phyloP scores from a whole-genome alignment of 2,329 filamentous ascomycete genomes.

The Raffaelea ambrosiae region DNA sequence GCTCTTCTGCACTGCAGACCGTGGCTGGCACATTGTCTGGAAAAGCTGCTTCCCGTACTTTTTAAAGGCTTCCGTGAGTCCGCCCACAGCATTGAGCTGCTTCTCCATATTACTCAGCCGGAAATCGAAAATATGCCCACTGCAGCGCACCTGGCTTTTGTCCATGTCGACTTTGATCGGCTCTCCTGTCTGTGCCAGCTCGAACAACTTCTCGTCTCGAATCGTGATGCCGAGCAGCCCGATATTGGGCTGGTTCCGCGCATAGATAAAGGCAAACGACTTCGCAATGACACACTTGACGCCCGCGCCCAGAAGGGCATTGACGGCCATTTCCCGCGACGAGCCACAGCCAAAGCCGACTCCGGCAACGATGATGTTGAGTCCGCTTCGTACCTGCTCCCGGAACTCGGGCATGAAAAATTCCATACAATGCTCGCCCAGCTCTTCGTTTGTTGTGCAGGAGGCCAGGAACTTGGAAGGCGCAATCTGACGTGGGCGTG shows the following conservation, averaged over 20 bases:
- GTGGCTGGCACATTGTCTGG: no score
- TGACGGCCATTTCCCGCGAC: constrained; percentile 33
- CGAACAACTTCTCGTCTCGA: constrained; percentile 27
- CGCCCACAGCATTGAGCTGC: constrained; percentile 25
- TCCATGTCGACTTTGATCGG: constrained; percentile 27
- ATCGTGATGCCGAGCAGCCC: constrained; percentile 35
- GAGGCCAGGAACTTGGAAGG: constrained; percentile 27
- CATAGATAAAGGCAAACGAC: constrained; percentile 37
- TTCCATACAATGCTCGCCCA: constrained; percentile 30
- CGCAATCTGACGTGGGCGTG: no score
- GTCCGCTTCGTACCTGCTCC: constrained; percentile 22
- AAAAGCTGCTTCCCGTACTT: constrained; percentile 14
- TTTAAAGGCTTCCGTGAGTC: constrained; percentile 28
- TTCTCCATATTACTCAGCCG: constrained; percentile 29
- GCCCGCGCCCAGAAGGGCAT: constrained; percentile 21
- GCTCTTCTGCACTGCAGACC: no score
- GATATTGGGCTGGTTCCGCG: constrained; percentile 33
- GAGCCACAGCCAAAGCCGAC: constrained; percentile 37
- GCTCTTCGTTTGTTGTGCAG: constrained; percentile 20
- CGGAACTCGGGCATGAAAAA: constrained; percentile 32
- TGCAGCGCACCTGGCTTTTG: constrained; percentile 14
- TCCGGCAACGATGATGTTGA: constrained; percentile 33
- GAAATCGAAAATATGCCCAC: constrained; percentile 22
- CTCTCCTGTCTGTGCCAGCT: constrained; percentile 22
- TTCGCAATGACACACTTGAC: constrained; percentile 33